Conservation (phyloP, 176 grass and related monocot genomes). For the Melocanna baccifera region DNA sequence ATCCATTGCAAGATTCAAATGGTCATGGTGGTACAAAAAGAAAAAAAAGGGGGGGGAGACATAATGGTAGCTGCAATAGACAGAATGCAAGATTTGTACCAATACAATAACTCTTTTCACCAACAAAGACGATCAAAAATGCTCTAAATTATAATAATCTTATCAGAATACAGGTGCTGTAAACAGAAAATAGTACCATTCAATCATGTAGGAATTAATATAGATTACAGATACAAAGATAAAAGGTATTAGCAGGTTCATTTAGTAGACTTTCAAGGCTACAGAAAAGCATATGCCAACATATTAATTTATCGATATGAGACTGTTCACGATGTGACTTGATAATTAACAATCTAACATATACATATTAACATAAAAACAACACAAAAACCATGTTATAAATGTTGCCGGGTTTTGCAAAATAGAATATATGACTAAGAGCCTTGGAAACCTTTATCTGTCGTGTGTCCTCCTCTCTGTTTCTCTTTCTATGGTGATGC, state of each 20-base stretch:
- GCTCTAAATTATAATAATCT: not conserved
- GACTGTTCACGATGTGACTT: conserved; percentile 7
- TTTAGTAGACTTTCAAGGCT: not conserved
- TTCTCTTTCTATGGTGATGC: conserved; percentile 51
- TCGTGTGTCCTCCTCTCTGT: conserved; percentile 45
- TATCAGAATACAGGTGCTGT: not conserved
- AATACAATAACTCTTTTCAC: not conserved
- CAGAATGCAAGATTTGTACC: not conserved
- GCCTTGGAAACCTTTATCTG: conserved; percentile 47
- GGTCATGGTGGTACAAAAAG: not conserved
- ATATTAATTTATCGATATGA: conserved; percentile 15
- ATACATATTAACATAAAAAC: not conserved
- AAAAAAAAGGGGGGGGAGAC: not conserved
- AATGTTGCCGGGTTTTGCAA: conserved; percentile 12
- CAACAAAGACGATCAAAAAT: not conserved
- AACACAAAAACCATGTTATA: not conserved
- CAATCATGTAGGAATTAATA: not conserved
- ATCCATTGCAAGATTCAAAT: not conserved
- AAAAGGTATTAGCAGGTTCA: not conserved
- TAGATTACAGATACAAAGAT: not conserved
- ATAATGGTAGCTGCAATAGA: not conserved
- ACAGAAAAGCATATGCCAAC: not conserved
- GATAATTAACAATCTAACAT: not conserved
- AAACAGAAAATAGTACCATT: not conserved
- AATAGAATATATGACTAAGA: not conserved